phyloP scores from a whole-genome alignment of 371 early-diverging fungal genomes.

The Mucor irregularis region DNA sequence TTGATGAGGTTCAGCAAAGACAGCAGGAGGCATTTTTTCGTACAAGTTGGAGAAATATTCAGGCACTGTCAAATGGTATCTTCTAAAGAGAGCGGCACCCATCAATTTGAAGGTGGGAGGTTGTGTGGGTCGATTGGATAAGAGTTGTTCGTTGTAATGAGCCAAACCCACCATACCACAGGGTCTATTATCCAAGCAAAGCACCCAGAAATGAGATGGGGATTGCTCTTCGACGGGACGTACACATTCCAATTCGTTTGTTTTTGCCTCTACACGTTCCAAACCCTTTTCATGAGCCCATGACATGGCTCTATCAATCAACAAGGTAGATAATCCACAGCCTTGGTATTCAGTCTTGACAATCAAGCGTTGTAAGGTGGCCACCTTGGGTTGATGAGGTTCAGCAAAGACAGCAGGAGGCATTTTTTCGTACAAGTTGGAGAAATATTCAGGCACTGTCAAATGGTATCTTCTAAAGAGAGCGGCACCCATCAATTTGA shows the following conservation, averaged over 20 bases:
- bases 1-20: constrained; percentile 31
- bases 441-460: constrained; percentile 18
- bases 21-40: constrained; percentile 7
- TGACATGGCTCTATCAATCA: constrained; percentile 42
- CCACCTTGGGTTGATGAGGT: constrained; percentile 30
- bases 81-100: constrained; percentile 5
- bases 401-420: constrained; percentile 22
- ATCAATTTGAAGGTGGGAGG: constrained; percentile 31
- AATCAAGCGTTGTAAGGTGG: constrained; percentile 37
- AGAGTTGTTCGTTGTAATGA: constrained; percentile 17
- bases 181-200: constrained; percentile 28
- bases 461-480: constrained; percentile 18
- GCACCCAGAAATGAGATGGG: constrained; percentile 50
- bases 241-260: constrained; percentile 41
- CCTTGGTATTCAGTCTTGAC: constrained; percentile 35
- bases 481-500: constrained; percentile 24
- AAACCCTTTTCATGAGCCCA: constrained; percentile 43
- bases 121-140: constrained; percentile 19
- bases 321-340: constrained; percentile 41
- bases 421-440: constrained; percentile 15
- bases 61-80: constrained; percentile 23
- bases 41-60: constrained; percentile 15
- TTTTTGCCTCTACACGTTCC: constrained; percentile 33
- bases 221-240: constrained; percentile 25
- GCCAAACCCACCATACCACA: constrained; percentile 47